These are phyloP conservation scores for Oryza australiensis DNA, from an alignment of 176 grass and related monocot species.

Conservation along the genomic window DNA sequence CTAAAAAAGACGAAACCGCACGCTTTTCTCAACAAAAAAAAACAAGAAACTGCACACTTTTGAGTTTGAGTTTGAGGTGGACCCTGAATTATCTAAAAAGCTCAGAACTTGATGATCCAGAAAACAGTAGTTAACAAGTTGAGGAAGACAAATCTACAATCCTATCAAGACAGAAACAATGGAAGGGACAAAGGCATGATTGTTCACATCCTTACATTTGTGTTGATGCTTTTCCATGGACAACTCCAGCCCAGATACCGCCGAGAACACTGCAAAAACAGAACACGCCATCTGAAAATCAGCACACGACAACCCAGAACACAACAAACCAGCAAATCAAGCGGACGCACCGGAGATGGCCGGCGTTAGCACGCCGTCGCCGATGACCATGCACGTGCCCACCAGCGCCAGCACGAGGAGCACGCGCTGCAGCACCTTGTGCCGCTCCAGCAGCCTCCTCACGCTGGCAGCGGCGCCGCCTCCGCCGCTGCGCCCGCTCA, in stretches of 20 bases:
- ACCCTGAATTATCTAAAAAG: conserved; percentile 19
- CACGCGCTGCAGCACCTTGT: conserved; percentile 71
- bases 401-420: conserved; percentile 79
- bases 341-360: conserved; percentile 68
- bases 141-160: conserved; percentile 17
- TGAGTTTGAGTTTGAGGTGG: conserved; percentile 8
- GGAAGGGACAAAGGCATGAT: conserved; percentile 11
- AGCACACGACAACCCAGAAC: background rate
- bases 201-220: conserved; percentile 78
- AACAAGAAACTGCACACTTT: background rate
- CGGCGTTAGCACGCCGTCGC: conserved; percentile 94
- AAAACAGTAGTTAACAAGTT: conserved; percentile 15
- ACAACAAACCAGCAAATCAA: background rate
- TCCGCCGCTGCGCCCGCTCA: conserved; percentile 2
- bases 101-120: conserved; percentile 22
- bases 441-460: conserved; percentile 63
- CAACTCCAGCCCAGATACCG: conserved; percentile 90
- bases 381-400: conserved; percentile 96
- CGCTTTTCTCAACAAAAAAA: background rate
- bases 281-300: conserved; percentile 24
- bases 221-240: conserved; percentile 93
- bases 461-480: conserved; percentile 41
- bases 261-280: conserved; percentile 84
- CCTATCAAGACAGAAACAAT: conserved; percentile 15
- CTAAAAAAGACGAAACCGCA: background rate